A percentile compares a stretch with the other conserved stretches of the same genome.
These are phyloP conservation scores for Populus tremula DNA, from an alignment of 345 rosid species.

Conservation along the genomic window DNA sequence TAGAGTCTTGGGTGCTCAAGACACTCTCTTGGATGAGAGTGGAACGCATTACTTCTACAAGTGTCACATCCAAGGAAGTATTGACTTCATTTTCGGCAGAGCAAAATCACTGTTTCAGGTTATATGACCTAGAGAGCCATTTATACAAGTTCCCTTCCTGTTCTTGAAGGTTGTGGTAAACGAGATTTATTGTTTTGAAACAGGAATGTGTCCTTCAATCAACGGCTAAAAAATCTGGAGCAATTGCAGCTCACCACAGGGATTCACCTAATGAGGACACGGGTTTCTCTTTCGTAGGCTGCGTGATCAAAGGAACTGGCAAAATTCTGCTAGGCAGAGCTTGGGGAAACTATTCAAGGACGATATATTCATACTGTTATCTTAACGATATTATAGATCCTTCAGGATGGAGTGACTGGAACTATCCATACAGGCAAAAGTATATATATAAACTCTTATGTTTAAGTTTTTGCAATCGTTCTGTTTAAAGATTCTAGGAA, in stretches of 20 bases:
- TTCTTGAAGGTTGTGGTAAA: neutral
- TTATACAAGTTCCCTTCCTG: neutral
- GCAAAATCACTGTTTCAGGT: constrained; percentile 77
- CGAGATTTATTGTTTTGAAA: neutral
- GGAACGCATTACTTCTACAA: constrained; percentile 80
- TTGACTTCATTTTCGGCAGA: constrained; percentile 85
- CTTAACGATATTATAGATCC: constrained; percentile 60
- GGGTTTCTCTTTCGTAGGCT: constrained; percentile 79
- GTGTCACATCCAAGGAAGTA: constrained; percentile 65
- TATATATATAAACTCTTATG: constrained; percentile 13
- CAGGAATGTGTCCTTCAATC: constrained; percentile 77
- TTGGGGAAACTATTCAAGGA: constrained; percentile 84
- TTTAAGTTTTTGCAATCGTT: neutral
- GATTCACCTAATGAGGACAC: constrained; percentile 57
- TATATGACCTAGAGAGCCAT: neutral
- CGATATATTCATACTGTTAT: constrained; percentile 64
- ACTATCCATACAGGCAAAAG: constrained; percentile 51
- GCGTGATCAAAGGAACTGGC: constrained; percentile 71
- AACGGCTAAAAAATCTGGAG: constrained; percentile 54
- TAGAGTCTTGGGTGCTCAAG: constrained; percentile 75
- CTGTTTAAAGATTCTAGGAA: neutral
- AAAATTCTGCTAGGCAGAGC: constrained; percentile 77
- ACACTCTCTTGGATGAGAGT: constrained; percentile 73
- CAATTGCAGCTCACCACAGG: constrained; percentile 88
- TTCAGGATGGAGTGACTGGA: constrained; percentile 90